These are phyloP conservation scores for Linum trigynum DNA, from an alignment of 345 rosid species.

Conservation along the genomic window DNA sequence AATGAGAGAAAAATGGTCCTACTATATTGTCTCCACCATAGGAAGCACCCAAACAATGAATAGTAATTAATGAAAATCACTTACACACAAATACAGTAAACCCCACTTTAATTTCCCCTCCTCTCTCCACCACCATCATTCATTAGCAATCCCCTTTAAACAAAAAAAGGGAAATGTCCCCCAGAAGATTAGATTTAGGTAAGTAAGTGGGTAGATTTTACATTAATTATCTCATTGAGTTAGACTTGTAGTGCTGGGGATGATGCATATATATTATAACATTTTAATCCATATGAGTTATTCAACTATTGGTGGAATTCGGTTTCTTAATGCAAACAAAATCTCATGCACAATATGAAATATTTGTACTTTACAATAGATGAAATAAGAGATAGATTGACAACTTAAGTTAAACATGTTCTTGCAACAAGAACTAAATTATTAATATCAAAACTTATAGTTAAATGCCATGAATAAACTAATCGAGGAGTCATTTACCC, in stretches of 20 bases:
- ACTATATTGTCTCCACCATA: conserved; percentile 30
- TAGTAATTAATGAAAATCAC: conserved; percentile 29
- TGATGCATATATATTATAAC: neutral
- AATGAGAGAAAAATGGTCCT: conserved; percentile 18
- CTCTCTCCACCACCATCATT: conserved; percentile 18
- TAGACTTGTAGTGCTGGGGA: too few species aligned
- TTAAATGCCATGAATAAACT: too few species aligned
- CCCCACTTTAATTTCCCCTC: conserved; percentile 22
- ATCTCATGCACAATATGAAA: too few species aligned
- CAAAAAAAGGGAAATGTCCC: neutral
- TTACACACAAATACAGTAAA: conserved; percentile 22
- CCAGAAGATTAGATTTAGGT: neutral
- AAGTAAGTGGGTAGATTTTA: neutral
- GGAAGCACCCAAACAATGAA: conserved; percentile 34
- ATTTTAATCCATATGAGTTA: too few species aligned
- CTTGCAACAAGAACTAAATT: too few species aligned
- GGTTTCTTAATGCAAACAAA: neutral
- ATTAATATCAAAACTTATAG: too few species aligned
- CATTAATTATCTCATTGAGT: neutral
- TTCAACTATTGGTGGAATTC: neutral
- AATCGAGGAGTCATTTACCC: too few species aligned
- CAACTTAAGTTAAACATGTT: neutral
- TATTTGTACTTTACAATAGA: too few species aligned
- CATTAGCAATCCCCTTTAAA: conserved; percentile 19
- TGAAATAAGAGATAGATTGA: too few species aligned